Base-by-base conservation (phyloP, 495 filamentous ascomycete species). In the Neurospora cerealis region DNA sequence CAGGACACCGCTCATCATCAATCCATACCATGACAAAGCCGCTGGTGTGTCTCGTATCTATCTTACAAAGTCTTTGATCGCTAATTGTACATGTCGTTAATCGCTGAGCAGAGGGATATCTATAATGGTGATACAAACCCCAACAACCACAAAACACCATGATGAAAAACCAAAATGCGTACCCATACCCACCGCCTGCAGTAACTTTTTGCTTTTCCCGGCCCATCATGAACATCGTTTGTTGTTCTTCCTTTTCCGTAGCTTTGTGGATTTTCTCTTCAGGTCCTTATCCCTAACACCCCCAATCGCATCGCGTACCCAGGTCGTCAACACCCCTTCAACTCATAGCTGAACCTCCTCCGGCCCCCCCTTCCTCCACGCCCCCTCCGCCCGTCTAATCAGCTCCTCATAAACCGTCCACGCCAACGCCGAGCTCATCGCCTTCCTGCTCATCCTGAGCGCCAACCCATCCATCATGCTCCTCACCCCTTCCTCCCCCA, bases 381-480 rank as follows among this genome's bases (percentile, higher is more conserved):
- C 86, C 70, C 80, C 86, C 84, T 96, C 93, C 17, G 92, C 93
- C 72, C 86, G 79, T 42, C 95, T 83, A 75, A 99, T 90, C 73
- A 98, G 81, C 80, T 97, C 95, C 83, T 99, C 96, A 79, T 99
- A 99, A 32, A 97, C 85, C 24, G 95, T 97, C 96, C 96, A 99
- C 9, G 94, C 94, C 74, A 98, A 85, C 37, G 96, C 96, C 44
- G 89, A 92, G 79, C 94, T 97, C 6, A 97, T 79, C 19, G 95
- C 96, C 84, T 99, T 99, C 75, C 96, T 87, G 41, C 89, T 91
- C 86, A 98, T 96, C 71, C 96, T 89, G 77, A 99, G 82, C 37
- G 89, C 94, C 71, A 99, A 80, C 4, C 96, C 96, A 80, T 96
- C 91, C 81, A 95, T 94, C 73, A 99, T 85, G 74, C 92, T 91